Evolutionary conservation across 2,329 filamentous ascomycete species (phyloP).

Genomic region (Fusarium hostae): DNA sequence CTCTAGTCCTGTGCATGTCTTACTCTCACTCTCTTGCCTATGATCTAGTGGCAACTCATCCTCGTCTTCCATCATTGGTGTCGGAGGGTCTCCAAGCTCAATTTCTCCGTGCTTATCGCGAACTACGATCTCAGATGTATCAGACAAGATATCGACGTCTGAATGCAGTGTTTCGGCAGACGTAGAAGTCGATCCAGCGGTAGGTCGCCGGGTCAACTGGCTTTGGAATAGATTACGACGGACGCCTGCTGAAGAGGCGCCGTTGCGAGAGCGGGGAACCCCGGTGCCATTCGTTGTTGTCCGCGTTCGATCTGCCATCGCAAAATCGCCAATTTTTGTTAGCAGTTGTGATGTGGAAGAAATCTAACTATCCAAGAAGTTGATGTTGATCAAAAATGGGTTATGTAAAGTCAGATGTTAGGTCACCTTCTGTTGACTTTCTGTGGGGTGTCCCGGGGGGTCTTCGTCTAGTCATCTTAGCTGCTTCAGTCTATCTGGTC

Average conservation of each 20-base stretch:
- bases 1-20: constrained; percentile 26
- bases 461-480: constrained; percentile 19
- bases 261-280: constrained; percentile 32
- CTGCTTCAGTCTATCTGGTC: not conserved
- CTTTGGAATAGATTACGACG: constrained; percentile 67
- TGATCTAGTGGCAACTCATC: constrained; percentile 68
- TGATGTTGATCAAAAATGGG: constrained; percentile 9
- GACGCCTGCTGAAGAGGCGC: constrained; percentile 39
- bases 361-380: constrained; percentile 2
- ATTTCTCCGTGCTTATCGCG: constrained; percentile 72
- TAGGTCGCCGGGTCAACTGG: constrained; percentile 68
- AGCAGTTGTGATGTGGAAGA: not conserved
- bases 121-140: constrained; percentile 68
- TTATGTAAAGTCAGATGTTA: constrained; percentile 19
- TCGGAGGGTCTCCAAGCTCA: constrained; percentile 67
- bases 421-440: constrained; percentile 36
- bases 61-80: constrained; percentile 63
- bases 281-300: constrained; percentile 32
- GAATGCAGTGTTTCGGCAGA: constrained; percentile 61
- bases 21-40: constrained; percentile 66
- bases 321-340: not conserved
- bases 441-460: constrained; percentile 40
- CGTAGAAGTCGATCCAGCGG: constrained; percentile 52
- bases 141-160: constrained; percentile 59
- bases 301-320: constrained; percentile 44